A percentile compares a stretch with the other conserved stretches of the same genome.
phyloP scores from a whole-genome alignment of 1,284 basidiomycete genomes.

The Ustilago curta region DNA sequence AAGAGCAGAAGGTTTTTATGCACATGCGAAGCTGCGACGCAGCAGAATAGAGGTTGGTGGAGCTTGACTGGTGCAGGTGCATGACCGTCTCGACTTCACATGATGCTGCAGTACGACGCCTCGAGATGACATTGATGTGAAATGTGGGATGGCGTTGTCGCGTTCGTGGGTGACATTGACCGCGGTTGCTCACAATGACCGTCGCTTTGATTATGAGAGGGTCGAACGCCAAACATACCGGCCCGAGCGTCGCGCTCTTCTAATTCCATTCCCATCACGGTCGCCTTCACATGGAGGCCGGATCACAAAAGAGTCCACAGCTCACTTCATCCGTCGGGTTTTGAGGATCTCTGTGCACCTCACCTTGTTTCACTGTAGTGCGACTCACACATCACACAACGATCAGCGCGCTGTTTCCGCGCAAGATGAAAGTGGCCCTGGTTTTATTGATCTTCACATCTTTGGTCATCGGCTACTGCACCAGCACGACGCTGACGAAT shows the following conservation, averaged over 20 bases:
- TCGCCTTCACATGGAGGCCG: too few species aligned
- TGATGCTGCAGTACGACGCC: background rate
- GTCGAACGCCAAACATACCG: background rate
- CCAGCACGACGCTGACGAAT: background rate
- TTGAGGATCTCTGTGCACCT: too few species aligned
- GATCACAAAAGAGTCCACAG: background rate
- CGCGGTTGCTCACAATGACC: background rate
- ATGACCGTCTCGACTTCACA: background rate
- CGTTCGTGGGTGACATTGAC: background rate
- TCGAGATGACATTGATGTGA: background rate
- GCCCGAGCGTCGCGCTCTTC: background rate
- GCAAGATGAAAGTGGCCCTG: background rate
- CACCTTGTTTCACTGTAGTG: too few species aligned
- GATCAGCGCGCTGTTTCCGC: too few species aligned
- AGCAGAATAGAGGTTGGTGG: background rate
- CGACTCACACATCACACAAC: too few species aligned
- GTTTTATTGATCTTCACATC: background rate
- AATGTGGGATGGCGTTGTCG: slow-evolving; percentile 5
- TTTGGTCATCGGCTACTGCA: background rate
- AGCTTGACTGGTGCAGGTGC: background rate
- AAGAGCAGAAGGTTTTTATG: background rate
- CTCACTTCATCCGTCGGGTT: too few species aligned
- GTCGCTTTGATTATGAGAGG: background rate
- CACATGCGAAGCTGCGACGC: background rate
- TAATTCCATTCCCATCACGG: too few species aligned